Conservation (phyloP, 257 asterid genomes). For the Marsdenia floribunda region DNA sequence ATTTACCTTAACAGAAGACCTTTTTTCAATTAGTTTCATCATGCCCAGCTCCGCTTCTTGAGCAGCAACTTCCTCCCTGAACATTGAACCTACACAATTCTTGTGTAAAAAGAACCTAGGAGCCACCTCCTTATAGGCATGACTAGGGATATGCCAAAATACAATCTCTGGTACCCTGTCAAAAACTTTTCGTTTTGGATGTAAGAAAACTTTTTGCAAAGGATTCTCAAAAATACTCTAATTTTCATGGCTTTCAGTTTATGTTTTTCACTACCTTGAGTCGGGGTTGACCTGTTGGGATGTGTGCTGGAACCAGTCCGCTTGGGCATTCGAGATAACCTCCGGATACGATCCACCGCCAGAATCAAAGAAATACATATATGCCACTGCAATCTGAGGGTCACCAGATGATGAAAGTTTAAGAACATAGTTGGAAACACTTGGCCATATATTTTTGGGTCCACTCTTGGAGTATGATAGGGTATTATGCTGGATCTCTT, state of each 20-base stretch:
- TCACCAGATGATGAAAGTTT: constrained; percentile 39
- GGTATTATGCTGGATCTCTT: constrained; percentile 38
- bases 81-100: constrained; percentile 72
- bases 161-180: constrained; percentile 72
- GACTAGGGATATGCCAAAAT: constrained; percentile 88
- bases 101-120: constrained; percentile 23
- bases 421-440: constrained; percentile 74
- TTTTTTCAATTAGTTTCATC: constrained; percentile 62
- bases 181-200: not conserved
- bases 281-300: constrained; percentile 58
- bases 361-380: constrained; percentile 80
- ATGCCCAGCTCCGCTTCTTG: constrained; percentile 89
- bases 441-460: constrained; percentile 66
- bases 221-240: not conserved
- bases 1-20: constrained; percentile 69
- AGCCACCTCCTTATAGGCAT: constrained; percentile 50
- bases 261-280: constrained; percentile 42
- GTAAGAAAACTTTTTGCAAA: not conserved
- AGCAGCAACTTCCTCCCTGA: constrained; percentile 64
- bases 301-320: constrained; percentile 58
- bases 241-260: not conserved
- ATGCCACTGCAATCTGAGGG: constrained; percentile 36
- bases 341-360: constrained; percentile 94
- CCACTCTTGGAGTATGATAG: constrained; percentile 52
- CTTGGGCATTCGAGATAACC: constrained; percentile 73